Evolutionary conservation across 2,329 filamentous ascomycete genomes (phyloP), one percentile per base, ranked within the genome.

Genomic region (Alternaria panax): DNA sequence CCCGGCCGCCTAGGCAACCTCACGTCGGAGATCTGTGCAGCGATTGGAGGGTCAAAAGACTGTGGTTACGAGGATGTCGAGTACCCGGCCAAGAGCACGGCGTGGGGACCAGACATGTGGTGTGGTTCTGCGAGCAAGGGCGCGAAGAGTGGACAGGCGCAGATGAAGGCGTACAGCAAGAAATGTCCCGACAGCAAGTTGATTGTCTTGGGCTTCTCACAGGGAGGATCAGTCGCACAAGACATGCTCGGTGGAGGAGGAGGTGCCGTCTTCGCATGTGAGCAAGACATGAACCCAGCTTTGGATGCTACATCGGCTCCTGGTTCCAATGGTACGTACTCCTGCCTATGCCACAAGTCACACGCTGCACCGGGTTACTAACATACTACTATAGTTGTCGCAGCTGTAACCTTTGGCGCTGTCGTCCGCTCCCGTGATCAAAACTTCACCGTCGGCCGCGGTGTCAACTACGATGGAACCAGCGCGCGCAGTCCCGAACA

Each of bases 161-260:
- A 73, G 56, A 59, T 75, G 54, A 67, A 63, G 40, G 65, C 58
- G 14, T 73, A 70, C 38, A 62, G 60, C 12, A 57, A 71, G 38
- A 69, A 71, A 48, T 75, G 72, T 34, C 69, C 70, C 0, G 60
- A 74, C 42, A 64, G 62, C 54, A 75, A 72, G 46, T 54, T 75
- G 59, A 68, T 75, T 2, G 48, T 74, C 0, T 28, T 74, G 18
- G 72, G 72, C 3, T 70, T 64, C 25, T 71, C 67, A 6, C 71
- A 74, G 48, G 72, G 72, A 3, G 72, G 53, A 2, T 60, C 67
- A 0, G 72, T 75, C 1, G 63, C 65, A 27, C 65, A 70, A 54
- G 71, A 75, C 47, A 69, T 74, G 45, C 47, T 75, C 3, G 70
- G 71, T 28, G 71, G 72, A n/a, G 71, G 71, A 14, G 72, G 72